A percentile compares a stretch with the other conserved stretches of the same genome.
Evolutionary conservation across 2,329 filamentous ascomycete genomes (phyloP).

Genomic region (Aspergillus brasiliensis): DNA sequence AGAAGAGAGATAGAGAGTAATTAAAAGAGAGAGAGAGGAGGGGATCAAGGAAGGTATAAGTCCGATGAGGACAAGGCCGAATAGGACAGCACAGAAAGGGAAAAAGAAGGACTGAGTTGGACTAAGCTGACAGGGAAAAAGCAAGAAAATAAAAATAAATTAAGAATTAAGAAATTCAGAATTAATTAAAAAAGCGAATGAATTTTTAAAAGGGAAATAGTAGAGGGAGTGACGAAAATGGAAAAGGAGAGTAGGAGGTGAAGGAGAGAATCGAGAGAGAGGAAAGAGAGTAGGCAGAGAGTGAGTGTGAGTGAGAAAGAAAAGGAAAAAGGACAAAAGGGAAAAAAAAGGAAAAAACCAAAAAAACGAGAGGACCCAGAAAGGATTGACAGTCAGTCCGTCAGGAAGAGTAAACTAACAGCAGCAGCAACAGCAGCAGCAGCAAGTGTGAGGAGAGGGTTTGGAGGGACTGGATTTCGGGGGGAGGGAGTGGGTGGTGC

Average conservation of each 20-base stretch:
- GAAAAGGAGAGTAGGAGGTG: constrained; percentile 27
- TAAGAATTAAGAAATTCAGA: too few relatives aligned
- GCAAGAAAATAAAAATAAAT: constrained; percentile 13
- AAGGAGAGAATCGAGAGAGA: constrained; percentile 26
- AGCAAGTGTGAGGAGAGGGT: neutral
- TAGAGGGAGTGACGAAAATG: constrained; percentile 19
- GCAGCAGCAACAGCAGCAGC: too few relatives aligned
- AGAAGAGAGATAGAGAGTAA: too few relatives aligned
- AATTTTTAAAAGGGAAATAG: constrained; percentile 9
- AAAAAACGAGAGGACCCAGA: constrained; percentile 18
- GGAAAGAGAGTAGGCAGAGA: constrained; percentile 21
- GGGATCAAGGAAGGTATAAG: constrained; percentile 19
- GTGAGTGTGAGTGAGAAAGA: constrained; percentile 16
- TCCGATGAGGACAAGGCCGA: constrained; percentile 22
- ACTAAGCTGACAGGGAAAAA: constrained; percentile 22
- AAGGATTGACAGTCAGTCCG: constrained; percentile 16
- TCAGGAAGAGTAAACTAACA: too few relatives aligned
- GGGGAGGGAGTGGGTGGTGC: neutral
- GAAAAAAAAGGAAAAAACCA: constrained; percentile 15
- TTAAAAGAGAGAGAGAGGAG: constrained; percentile 4
- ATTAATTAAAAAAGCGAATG: constrained; percentile 16
- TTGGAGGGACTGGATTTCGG: constrained; percentile 11
- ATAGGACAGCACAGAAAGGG: constrained; percentile 21
- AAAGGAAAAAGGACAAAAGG: constrained; percentile 18
- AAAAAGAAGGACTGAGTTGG: constrained; percentile 20